Evolutionary conservation across 371 early-diverging fungal genomes (phyloP).

Genomic region (Polyrhizophydium stewartii): DNA sequence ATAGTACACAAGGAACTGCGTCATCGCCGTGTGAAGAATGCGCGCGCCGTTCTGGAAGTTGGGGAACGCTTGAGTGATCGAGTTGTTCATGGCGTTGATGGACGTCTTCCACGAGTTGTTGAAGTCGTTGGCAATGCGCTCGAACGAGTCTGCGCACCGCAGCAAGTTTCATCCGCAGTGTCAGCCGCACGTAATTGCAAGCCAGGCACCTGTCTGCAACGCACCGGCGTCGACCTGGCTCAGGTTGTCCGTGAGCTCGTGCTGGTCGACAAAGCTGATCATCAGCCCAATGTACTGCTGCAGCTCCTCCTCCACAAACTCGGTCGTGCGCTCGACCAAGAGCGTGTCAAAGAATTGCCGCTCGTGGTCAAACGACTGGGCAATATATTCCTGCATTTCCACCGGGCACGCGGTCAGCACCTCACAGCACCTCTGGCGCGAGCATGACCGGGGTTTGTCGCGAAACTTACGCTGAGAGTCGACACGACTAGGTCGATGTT

Average conservation of each 20-base stretch:
- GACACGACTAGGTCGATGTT: conserved; percentile 82
- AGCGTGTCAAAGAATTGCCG: conserved; percentile 65
- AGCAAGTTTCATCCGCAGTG: background rate
- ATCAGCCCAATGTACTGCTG: conserved; percentile 72
- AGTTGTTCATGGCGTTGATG: conserved; percentile 69
- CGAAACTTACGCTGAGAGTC: conserved; percentile 53
- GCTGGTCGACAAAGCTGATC: conserved; percentile 66
- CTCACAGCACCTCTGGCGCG: too few relatives aligned
- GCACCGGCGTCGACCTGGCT: conserved; percentile 25
- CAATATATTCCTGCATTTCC: conserved; percentile 56
- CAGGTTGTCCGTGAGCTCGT: conserved; percentile 51
- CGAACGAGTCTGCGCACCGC: conserved; percentile 43
- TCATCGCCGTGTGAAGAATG: conserved; percentile 79
- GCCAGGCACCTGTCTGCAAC: background rate
- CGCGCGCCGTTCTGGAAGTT: conserved; percentile 89
- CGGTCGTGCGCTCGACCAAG: conserved; percentile 62
- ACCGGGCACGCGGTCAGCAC: conserved; percentile 1
- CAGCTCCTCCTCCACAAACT: conserved; percentile 84
- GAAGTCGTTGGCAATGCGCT: conserved; percentile 66
- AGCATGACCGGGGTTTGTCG: conserved; percentile 1
- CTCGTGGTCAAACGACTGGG: conserved; percentile 64
- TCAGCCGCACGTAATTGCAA: background rate
- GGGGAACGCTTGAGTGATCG: conserved; percentile 81
- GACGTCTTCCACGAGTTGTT: conserved; percentile 73
- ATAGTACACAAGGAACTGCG: conserved; percentile 82